Percentiles rank a stretch among this genome's conserved stretches.
These are phyloP conservation scores for Nitzschia inconspicua DNA, from an alignment of 108 stramenopile genomes.

Conservation along the genomic window DNA sequence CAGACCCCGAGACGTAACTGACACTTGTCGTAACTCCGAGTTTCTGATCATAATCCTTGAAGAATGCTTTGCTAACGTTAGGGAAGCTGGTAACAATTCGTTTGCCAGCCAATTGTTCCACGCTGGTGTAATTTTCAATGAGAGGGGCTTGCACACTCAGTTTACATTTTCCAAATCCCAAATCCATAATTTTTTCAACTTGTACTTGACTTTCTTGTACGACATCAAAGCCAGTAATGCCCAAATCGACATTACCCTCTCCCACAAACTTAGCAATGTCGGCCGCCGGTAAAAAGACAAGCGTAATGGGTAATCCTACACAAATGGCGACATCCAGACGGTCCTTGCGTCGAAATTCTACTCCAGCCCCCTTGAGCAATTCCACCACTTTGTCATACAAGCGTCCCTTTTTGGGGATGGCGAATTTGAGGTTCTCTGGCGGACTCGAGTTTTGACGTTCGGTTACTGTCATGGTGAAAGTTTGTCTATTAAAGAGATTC, in stretches of 20 bases:
- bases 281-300: slow-evolving; percentile 93
- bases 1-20: slow-evolving; percentile 90
- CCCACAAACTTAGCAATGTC: slow-evolving; percentile 97
- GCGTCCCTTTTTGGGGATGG: slow-evolving; percentile 96
- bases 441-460: slow-evolving; percentile 45
- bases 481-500: too few relatives aligned
- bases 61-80: slow-evolving; percentile 80
- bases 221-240: slow-evolving; percentile 92
- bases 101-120: slow-evolving; percentile 78
- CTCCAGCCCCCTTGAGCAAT: slow-evolving; percentile 91
- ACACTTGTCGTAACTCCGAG: slow-evolving; percentile 76
- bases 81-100: slow-evolving; percentile 96
- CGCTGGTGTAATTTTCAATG: slow-evolving; percentile 60
- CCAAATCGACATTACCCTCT: slow-evolving; percentile 94
- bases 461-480: too few relatives aligned
- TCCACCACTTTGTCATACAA: slow-evolving; percentile 87
- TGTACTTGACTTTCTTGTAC: slow-evolving; percentile 76
- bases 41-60: slow-evolving; percentile 71
- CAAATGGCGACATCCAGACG: slow-evolving; percentile 88
- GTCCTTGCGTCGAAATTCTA: slow-evolving; percentile 86
- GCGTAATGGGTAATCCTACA: slow-evolving; percentile 81
- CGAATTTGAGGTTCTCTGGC: slow-evolving; percentile 76
- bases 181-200: slow-evolving; percentile 83
- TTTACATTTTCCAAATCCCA: slow-evolving; percentile 94
- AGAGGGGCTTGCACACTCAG: slow-evolving; percentile 94